Conservation (phyloP, 176 grass and related monocot species). For the Carex pumila region DNA sequence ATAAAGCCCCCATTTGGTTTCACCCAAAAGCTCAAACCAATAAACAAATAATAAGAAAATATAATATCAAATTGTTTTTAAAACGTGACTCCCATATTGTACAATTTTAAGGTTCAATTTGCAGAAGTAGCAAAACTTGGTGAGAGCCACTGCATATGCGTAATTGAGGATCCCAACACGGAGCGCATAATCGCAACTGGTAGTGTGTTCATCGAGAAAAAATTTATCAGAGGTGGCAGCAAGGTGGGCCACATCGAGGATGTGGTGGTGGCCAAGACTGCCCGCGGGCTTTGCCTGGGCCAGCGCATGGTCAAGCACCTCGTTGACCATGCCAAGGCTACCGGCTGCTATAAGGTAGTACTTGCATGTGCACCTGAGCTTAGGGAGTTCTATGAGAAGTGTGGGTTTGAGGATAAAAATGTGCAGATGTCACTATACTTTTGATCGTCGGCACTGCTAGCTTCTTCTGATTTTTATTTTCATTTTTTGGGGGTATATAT, state of each 20-base stretch:
- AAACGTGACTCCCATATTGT: background rate
- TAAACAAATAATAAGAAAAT: background rate
- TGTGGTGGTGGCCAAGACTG: constrained; percentile 57
- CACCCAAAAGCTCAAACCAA: background rate
- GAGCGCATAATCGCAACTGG: constrained; percentile 58
- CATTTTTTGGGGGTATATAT: background rate
- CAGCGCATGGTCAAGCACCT: constrained; percentile 51
- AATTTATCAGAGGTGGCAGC: constrained; percentile 66
- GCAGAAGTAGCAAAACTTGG: constrained; percentile 56
- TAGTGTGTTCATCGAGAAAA: constrained; percentile 72
- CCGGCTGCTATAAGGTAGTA: constrained; percentile 86
- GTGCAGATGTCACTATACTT: constrained; percentile 90
- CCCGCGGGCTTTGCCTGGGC: constrained; percentile 50
- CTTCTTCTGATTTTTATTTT: background rate
- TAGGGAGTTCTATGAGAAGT: constrained; percentile 63
- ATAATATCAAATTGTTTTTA: background rate
- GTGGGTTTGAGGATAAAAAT: constrained; percentile 77
- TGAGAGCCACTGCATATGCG: constrained; percentile 61
- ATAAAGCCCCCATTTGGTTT: background rate
- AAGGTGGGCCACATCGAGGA: constrained; percentile 93
- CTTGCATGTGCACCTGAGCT: constrained; percentile 70
- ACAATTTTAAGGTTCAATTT: constrained; percentile 28
- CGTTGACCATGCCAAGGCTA: constrained; percentile 49
- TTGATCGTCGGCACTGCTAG: constrained; percentile 19
- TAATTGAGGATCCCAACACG: constrained; percentile 39